A percentile compares a stretch with the other conserved stretches of the same genome.
Evolutionary conservation across 768 basidiomycete genomes (phyloP).

Genomic region (Pisolithus microcarpus): DNA sequence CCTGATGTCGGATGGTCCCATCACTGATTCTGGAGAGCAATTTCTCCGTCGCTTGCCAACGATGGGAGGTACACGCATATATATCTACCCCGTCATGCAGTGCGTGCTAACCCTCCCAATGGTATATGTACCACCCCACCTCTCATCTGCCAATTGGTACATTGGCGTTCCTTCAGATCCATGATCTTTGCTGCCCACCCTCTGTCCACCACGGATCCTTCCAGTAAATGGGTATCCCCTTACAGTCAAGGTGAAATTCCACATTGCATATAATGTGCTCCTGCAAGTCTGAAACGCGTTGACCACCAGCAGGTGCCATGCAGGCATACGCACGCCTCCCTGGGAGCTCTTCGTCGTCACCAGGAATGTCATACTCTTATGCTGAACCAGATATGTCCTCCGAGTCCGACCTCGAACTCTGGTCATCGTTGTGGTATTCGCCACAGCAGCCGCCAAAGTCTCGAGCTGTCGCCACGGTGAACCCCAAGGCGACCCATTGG

Average conservation of each 20-base stretch:
- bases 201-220: conserved; percentile 19
- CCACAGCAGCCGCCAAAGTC: conserved; percentile 12
- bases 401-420: conserved; percentile 10
- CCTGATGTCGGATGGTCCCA: conserved; percentile 10
- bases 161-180: conserved; percentile 12
- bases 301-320: conserved; percentile 18
- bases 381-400: conserved; percentile 15
- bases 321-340: conserved; percentile 19
- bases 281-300: conserved; percentile 20
- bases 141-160: conserved; percentile 4
- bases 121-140: conserved; percentile 16
- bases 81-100: conserved; percentile 19
- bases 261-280: conserved; percentile 20
- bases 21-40: conserved; percentile 24
- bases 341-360: conserved; percentile 13
- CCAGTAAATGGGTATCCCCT: conserved; percentile 13
- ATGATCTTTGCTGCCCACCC: conserved; percentile 29
- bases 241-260: conserved; percentile 14
- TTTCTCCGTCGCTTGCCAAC: conserved; percentile 25
- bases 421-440: conserved; percentile 14
- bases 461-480: conserved; percentile 10
- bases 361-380: conserved; percentile 17
- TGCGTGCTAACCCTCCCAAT: conserved; percentile 14
- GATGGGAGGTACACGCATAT: conserved; percentile 24
- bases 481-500: conserved; percentile 19